Evolutionary conservation across 2,329 filamentous ascomycete species (phyloP).

Genomic region (Aspergillus fischeri): DNA sequence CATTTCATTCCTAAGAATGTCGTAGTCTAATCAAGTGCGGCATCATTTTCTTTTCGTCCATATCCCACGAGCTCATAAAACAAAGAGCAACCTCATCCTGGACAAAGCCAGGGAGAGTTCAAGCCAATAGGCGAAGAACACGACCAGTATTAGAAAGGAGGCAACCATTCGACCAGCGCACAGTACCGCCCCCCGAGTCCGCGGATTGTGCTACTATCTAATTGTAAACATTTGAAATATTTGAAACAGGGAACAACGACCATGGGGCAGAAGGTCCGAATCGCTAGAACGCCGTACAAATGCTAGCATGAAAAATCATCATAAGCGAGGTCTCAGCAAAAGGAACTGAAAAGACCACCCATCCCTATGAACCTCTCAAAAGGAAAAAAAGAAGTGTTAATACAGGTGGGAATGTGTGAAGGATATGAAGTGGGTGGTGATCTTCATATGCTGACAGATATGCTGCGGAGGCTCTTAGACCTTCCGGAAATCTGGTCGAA

Average conservation of each 20-base stretch:
- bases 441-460: slow-evolving; percentile 12
- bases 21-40: neutral
- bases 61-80: neutral
- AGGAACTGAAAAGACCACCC: slow-evolving; percentile 12
- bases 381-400: slow-evolving; percentile 23
- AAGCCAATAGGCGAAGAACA: slow-evolving; percentile 20
- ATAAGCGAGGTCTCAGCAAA: slow-evolving; percentile 19
- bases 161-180: slow-evolving; percentile 42
- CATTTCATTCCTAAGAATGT: slow-evolving; percentile 8
- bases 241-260: slow-evolving; percentile 10
- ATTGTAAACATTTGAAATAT: slow-evolving; percentile 27
- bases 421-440: slow-evolving; percentile 13
- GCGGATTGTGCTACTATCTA: slow-evolving; percentile 40
- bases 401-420: slow-evolving; percentile 23
- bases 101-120: neutral
- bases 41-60: neutral
- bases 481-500: slow-evolving; percentile 57
- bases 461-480: slow-evolving; percentile 39
- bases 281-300: slow-evolving; percentile 45
- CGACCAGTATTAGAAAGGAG: slow-evolving; percentile 31
- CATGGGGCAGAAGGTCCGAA: slow-evolving; percentile 18
- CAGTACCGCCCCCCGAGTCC: slow-evolving; percentile 35
- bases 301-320: slow-evolving; percentile 40
- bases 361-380: slow-evolving; percentile 12
- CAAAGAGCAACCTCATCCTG: neutral